Conservation (phyloP, 192 early-diverging fungal genomes). For the Umbelopsis ramanniana region DNA sequence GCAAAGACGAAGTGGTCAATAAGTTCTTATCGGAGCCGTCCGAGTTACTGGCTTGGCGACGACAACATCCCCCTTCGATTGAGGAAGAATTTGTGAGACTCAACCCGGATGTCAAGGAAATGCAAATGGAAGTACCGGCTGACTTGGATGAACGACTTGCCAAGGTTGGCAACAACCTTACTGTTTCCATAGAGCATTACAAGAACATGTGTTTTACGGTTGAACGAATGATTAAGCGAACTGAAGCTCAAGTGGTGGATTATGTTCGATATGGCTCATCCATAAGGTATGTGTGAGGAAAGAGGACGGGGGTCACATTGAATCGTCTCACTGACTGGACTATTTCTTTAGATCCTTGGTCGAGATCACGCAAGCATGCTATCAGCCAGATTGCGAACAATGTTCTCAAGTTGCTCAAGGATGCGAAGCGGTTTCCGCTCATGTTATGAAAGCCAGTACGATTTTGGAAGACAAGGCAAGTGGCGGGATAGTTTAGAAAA, state of each 20-base stretch:
- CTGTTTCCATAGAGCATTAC: conserved; percentile 58
- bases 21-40: conserved; percentile 67
- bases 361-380: conserved; percentile 59
- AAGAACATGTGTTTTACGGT: conserved; percentile 55
- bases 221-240: conserved; percentile 58
- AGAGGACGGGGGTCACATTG: too few relatives aligned
- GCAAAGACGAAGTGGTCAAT: conserved; percentile 59
- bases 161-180: conserved; percentile 46
- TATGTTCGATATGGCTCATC: conserved; percentile 53
- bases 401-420: conserved; percentile 59
- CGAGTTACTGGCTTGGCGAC: conserved; percentile 60
- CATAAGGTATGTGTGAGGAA: conserved; percentile 47
- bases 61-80: conserved; percentile 48
- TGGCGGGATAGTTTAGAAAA: neutral
- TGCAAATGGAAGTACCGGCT: conserved; percentile 50
- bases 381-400: conserved; percentile 57
- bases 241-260: conserved; percentile 60
- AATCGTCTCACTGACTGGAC: conserved; percentile 18
- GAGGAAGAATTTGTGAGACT: conserved; percentile 61
- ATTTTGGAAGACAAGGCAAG: conserved; percentile 45
- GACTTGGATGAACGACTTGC: conserved; percentile 58
- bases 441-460: conserved; percentile 44
- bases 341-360: conserved; percentile 50
- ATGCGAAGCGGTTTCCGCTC: conserved; percentile 48
- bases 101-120: conserved; percentile 31